A percentile compares a stretch with the other conserved stretches of the same genome.
These are phyloP conservation scores for Sclerotinia trifoliorum DNA, from an alignment of 2,329 filamentous ascomycete species.

Conservation along the genomic window DNA sequence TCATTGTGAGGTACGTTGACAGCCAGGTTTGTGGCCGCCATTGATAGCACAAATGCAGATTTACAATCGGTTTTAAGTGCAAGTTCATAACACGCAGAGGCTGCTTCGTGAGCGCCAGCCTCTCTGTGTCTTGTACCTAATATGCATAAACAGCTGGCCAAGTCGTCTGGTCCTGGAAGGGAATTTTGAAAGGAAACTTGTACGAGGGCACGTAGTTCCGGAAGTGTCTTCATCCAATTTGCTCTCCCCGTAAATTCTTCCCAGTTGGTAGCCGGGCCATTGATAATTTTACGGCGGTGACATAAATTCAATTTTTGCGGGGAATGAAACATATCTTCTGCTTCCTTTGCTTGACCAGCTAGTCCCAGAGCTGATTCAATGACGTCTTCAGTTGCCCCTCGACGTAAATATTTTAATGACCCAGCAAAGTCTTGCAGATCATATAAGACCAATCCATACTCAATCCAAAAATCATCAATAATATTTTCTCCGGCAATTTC, in stretches of 20 bases:
- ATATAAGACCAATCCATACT: constrained; percentile 8
- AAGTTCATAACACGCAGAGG: constrained; percentile 8
- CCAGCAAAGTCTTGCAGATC: constrained; percentile 1
- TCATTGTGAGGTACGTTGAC: background rate
- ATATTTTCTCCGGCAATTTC: background rate
- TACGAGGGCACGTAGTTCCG: background rate
- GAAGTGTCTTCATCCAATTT: constrained; percentile 19
- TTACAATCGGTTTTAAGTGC: background rate
- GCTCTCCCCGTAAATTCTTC: constrained; percentile 14
- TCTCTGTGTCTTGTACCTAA: constrained; percentile 9
- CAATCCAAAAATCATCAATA: constrained; percentile 5
- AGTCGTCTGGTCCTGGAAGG: background rate
- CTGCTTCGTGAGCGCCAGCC: background rate
- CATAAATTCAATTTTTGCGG: constrained; percentile 5
- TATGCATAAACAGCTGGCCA: constrained; percentile 14
- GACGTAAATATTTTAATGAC: constrained; percentile 10
- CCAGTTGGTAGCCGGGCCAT: constrained; percentile 4
- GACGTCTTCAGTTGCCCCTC: constrained; percentile 4
- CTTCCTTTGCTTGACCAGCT: background rate
- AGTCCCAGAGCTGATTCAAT: constrained; percentile 9
- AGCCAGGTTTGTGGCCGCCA: constrained; percentile 11
- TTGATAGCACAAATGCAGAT: constrained; percentile 14
- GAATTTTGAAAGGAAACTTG: constrained; percentile 14
- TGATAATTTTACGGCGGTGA: constrained; percentile 4
- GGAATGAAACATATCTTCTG: constrained; percentile 7